Conservation (phyloP, 768 basidiomycete genomes). For the Termitomyces heimii region DNA sequence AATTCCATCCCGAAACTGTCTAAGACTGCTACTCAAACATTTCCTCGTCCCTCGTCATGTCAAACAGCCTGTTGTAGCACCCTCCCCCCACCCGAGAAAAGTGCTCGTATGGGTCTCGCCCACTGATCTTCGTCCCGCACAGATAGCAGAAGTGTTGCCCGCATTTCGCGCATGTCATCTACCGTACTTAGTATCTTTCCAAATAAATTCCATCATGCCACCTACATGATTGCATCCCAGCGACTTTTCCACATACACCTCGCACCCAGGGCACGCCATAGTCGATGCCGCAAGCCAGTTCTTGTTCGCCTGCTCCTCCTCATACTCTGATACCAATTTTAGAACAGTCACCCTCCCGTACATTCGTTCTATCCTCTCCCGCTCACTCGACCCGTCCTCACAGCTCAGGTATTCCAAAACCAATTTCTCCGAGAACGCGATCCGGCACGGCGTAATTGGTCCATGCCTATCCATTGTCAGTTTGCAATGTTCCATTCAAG, state of each 20-base stretch:
- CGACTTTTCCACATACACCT: constrained; percentile 67
- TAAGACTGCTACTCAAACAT: constrained; percentile 9
- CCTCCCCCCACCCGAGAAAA: constrained; percentile 47
- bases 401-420: constrained; percentile 62
- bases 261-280: constrained; percentile 69
- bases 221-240: constrained; percentile 86
- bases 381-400: constrained; percentile 43
- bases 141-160: constrained; percentile 77
- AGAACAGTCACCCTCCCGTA: constrained; percentile 60
- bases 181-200: constrained; percentile 1
- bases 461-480: constrained; percentile 60
- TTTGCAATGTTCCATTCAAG: constrained; percentile 4
- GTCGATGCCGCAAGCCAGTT: constrained; percentile 69
- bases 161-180: constrained; percentile 83
- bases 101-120: constrained; percentile 57
- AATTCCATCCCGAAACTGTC: constrained; percentile 21
- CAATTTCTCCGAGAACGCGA: constrained; percentile 59
- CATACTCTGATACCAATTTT: constrained; percentile 52
- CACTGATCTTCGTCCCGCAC: constrained; percentile 52
- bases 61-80: constrained; percentile 69
- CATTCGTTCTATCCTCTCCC: constrained; percentile 48
- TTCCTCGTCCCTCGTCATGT: constrained; percentile 29
- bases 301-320: constrained; percentile 72
- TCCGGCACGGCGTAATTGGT: constrained; percentile 62
- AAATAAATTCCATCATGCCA: constrained; percentile 5